Evolutionary conservation across 257 asterid species (phyloP).

Genomic region (Ocimum tenuiflorum): DNA sequence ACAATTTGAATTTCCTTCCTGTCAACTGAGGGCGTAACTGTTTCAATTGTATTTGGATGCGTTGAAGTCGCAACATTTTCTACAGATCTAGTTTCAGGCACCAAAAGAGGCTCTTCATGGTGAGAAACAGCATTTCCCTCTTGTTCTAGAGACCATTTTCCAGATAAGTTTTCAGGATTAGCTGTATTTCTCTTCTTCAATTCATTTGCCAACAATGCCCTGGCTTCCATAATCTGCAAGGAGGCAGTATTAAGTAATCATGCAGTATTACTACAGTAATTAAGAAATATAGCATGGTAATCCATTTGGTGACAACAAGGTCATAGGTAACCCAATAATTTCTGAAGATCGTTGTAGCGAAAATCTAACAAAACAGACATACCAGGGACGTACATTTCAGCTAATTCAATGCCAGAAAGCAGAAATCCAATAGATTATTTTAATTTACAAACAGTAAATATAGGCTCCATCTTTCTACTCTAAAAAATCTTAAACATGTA

Average conservation of each 20-base stretch:
- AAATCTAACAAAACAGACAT: not conserved
- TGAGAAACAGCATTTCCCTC: conserved; percentile 28
- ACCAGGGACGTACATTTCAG: not conserved
- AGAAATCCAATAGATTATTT: not conserved
- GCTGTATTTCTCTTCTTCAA: conserved; percentile 32
- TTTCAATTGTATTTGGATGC: conserved; percentile 22
- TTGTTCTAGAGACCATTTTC: conserved; percentile 22
- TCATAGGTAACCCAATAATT: not conserved
- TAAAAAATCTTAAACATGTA: not conserved
- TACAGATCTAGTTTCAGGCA: conserved; percentile 24
- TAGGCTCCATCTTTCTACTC: not conserved
- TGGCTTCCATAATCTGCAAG: conserved; percentile 63
- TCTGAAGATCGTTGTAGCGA: not conserved
- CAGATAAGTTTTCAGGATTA: conserved; percentile 27
- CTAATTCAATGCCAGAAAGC: not conserved
- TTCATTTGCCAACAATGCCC: conserved; percentile 58
- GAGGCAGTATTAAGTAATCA: conserved; percentile 2
- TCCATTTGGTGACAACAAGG: not conserved
- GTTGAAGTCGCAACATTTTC: conserved; percentile 25
- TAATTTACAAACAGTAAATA: not conserved
- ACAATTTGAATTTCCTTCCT: conserved; percentile 31
- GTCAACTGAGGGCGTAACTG: conserved; percentile 33
- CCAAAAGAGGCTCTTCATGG: conserved; percentile 46
- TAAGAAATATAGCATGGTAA: not conserved
- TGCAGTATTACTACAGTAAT: too few species aligned